Evolutionary conservation across 2,329 filamentous ascomycete species (phyloP), one percentile per base, ranked within the genome.

Genomic region (Neopestalotiopsis sp.): DNA sequence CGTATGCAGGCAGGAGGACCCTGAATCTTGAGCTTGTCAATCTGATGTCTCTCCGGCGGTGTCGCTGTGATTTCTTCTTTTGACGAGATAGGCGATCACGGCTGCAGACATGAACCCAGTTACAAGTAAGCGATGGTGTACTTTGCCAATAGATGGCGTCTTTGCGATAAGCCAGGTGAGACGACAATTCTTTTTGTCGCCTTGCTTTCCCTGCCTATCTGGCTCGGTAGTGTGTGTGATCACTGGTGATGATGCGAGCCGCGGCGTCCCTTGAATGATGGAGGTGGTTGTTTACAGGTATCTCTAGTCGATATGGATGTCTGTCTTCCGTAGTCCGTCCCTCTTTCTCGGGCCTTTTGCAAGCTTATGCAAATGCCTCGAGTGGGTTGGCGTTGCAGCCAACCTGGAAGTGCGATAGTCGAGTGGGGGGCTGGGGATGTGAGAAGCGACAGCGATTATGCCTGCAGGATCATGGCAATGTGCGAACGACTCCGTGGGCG

Each of bases 301-400:
- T 13, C 14, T 53, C 13, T 53, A n/a, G 45, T 53, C 17, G 24
- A 34, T 65, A n/a, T 20, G 62, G 62, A 20, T 49, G 40, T 45
- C 45, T 56, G 40, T 62, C 59, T 28, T n/a, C 45, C 34, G 63
- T 49, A 40, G 24, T n/a, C 49, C 40, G 53, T 30, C 63, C 49
- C 10, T 66, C 63, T 20, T 38, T 57, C 63, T 66, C 65, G 65
- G 65, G 65, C 65, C 65, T 67, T 67, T 61, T 67, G 56, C 58
- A 32, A 67, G 65, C 65, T 59, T 67, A 67, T 67, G 65, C 65
- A 66, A 30, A 66, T 66, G 34, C 24, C 20, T 38, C 24, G 45
- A 38, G 28, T 32, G 49, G 63, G 63, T 45, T 58, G 49, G 49
- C 34, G 61, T 38, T 34, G 20, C 30, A 38, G 30, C 61, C 45